A percentile compares a stretch with the other conserved stretches of the same genome.
These are phyloP conservation scores for Corinectria fuckeliana DNA, from an alignment of 2,329 filamentous ascomycete genomes.

Conservation along the genomic window DNA sequence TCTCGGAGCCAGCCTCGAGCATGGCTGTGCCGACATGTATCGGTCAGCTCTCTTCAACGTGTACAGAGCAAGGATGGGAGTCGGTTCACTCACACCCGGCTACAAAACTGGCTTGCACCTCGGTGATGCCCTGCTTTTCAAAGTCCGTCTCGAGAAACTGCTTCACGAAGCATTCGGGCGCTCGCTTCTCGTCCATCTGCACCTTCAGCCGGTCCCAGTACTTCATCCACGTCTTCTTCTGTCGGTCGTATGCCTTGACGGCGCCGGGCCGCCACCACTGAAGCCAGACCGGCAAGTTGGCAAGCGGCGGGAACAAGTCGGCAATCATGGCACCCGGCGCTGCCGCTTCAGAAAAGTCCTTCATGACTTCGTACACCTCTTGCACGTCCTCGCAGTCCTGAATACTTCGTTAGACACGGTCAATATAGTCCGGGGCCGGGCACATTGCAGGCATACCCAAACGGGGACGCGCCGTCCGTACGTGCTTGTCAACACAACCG, in stretches of 20 bases:
- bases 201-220: conserved; percentile 15
- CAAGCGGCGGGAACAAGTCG: conserved; percentile 9
- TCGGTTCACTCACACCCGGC: conserved; percentile 6
- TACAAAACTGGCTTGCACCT: conserved; percentile 8
- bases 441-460: conserved; percentile 11
- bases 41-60: not conserved
- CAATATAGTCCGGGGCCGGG: not conserved
- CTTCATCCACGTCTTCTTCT: conserved; percentile 11
- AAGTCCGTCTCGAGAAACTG: conserved; percentile 8
- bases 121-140: conserved; percentile 19
- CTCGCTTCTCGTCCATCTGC: not conserved
- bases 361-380: conserved; percentile 8
- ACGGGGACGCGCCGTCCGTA: conserved; percentile 16
- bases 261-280: conserved; percentile 18
- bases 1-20: conserved; percentile 23
- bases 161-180: conserved; percentile 10
- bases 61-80: not conserved
- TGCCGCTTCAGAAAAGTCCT: conserved; percentile 9
- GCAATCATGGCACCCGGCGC: conserved; percentile 8
- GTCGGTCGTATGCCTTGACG: conserved; percentile 3
- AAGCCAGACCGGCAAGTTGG: not conserved
- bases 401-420: not conserved
- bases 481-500: conserved; percentile 10
- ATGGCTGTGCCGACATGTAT: conserved; percentile 2
- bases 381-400: conserved; percentile 12